A percentile compares a stretch with the other conserved stretches of the same genome.
phyloP scores from a whole-genome alignment of 2,329 filamentous ascomycete genomes.

The Trematosphaeria pertusa region DNA sequence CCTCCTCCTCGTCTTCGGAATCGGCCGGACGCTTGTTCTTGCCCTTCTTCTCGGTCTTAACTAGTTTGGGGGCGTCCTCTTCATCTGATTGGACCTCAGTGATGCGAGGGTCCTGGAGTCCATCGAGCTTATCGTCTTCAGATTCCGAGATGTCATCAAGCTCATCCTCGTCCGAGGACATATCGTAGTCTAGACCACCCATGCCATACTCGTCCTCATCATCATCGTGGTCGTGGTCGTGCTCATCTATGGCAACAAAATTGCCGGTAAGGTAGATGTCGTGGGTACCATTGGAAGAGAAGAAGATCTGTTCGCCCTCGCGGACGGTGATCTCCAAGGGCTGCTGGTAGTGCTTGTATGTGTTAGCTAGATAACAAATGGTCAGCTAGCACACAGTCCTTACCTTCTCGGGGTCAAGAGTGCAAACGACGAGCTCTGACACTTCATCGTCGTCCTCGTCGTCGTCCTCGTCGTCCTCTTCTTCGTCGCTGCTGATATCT shows the following conservation, averaged over 20 bases:
- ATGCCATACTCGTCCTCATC: slow-evolving; percentile 66
- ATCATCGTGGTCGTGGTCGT: slow-evolving; percentile 66
- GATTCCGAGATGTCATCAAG: slow-evolving; percentile 64
- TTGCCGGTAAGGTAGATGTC: slow-evolving; percentile 93
- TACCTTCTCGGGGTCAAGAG: slow-evolving; percentile 91
- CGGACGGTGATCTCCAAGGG: slow-evolving; percentile 89
- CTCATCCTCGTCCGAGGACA: slow-evolving; percentile 81
- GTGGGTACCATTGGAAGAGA: slow-evolving; percentile 89
- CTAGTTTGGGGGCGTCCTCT: slow-evolving; percentile 66
- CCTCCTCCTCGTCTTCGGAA: slow-evolving; percentile 64
- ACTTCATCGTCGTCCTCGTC: slow-evolving; percentile 65
- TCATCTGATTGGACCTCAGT: slow-evolving; percentile 84
- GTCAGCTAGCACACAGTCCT: slow-evolving; percentile 47
- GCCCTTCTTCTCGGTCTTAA: slow-evolving; percentile 62
- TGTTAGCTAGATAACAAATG: slow-evolving; percentile 33
- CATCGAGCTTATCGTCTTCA: slow-evolving; percentile 56
- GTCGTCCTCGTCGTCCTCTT: slow-evolving; percentile 51
- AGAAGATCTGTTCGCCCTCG: slow-evolving; percentile 89
- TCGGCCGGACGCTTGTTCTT: slow-evolving; percentile 96
- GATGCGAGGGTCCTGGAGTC: slow-evolving; percentile 79
- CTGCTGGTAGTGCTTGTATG: slow-evolving; percentile 87
- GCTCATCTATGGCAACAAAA: slow-evolving; percentile 77
- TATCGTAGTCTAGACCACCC: slow-evolving; percentile 76
- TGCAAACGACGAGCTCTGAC: slow-evolving; percentile 94
- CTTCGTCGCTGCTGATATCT: slow-evolving; percentile 76